These are phyloP conservation scores for Anastatica hierochuntica DNA, from an alignment of 345 rosid genomes.

Conservation along the genomic window DNA sequence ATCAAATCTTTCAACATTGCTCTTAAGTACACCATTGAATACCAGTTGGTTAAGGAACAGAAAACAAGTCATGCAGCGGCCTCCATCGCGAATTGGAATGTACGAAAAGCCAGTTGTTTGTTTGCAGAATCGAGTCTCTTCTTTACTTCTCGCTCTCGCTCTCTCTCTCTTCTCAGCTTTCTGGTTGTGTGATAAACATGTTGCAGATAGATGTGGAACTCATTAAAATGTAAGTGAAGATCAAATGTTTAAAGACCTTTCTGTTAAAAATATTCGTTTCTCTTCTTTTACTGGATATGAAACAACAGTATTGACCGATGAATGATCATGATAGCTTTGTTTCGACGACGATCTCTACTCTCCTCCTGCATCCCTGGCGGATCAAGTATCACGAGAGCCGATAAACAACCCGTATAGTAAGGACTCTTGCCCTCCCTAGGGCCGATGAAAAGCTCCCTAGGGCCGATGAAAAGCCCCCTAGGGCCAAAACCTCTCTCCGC, in stretches of 20 bases:
- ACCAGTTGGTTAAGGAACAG: neutral
- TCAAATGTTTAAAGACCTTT: no score
- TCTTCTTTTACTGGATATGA: constrained; percentile 33
- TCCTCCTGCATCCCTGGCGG: constrained; percentile 60
- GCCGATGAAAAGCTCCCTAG: no score
- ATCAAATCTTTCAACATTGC: constrained; percentile 2
- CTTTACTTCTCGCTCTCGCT: neutral
- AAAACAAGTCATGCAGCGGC: constrained; percentile 5
- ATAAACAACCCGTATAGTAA: constrained; percentile 38
- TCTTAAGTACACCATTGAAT: neutral
- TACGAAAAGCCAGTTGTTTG: constrained; percentile 2
- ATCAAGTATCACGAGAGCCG: constrained; percentile 39
- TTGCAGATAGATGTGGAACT: constrained; percentile 1
- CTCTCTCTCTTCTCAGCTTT: constrained; percentile 9
- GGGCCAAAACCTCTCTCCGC: no score
- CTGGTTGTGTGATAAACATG: neutral
- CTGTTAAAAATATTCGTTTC: constrained; percentile 25
- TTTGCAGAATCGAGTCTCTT: constrained; percentile 15
- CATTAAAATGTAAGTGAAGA: constrained; percentile 10
- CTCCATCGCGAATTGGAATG: constrained; percentile 1
- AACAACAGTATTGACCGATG: constrained; percentile 33
- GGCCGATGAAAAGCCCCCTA: no score
- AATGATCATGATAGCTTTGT: no score
- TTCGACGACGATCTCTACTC: constrained; percentile 69
- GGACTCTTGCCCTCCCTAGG: constrained; percentile 38